A percentile compares a stretch with the other conserved stretches of the same genome.
Evolutionary conservation across 495 filamentous ascomycete species (phyloP).

Genomic region (Tuber brumale): DNA sequence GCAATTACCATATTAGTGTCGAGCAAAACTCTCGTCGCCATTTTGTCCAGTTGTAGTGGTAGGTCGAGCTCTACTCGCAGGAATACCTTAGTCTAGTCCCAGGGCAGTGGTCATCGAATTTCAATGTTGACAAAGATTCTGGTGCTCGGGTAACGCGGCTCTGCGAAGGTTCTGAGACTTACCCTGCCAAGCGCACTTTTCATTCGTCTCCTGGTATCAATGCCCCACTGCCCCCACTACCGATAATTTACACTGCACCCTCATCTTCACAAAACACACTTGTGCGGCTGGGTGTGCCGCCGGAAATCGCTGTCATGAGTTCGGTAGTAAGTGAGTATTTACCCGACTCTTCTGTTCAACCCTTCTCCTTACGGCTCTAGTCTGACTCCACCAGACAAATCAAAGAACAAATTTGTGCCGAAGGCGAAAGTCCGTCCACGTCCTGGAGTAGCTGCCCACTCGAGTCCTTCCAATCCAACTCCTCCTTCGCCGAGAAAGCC

Average conservation of each 20-base stretch:
- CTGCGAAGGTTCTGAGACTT: neutral
- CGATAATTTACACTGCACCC: neutral
- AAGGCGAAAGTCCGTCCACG: slow-evolving; percentile 35
- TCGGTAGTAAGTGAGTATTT: slow-evolving; percentile 32
- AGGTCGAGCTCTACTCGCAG: neutral
- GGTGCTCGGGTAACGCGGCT: neutral
- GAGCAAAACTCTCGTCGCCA: slow-evolving; percentile 69
- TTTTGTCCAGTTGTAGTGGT: slow-evolving; percentile 41
- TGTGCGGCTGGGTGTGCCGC: neutral
- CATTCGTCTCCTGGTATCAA: neutral
- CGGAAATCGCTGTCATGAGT: slow-evolving; percentile 16
- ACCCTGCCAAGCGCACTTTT: neutral
- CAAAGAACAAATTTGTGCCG: slow-evolving; percentile 40
- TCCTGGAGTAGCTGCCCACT: neutral
- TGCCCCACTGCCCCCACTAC: neutral
- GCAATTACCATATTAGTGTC: slow-evolving; percentile 72
- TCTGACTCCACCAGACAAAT: slow-evolving; percentile 33
- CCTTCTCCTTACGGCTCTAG: neutral
- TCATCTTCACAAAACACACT: neutral
- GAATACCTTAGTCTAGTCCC: no score
- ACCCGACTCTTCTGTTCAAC: neutral
- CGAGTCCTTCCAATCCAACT: neutral
- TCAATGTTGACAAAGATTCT: neutral
- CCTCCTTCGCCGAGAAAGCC: neutral
- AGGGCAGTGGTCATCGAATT: neutral